Evolutionary conservation across 2,329 filamentous ascomycete species (phyloP).

Genomic region (Fusarium dlaminii): DNA sequence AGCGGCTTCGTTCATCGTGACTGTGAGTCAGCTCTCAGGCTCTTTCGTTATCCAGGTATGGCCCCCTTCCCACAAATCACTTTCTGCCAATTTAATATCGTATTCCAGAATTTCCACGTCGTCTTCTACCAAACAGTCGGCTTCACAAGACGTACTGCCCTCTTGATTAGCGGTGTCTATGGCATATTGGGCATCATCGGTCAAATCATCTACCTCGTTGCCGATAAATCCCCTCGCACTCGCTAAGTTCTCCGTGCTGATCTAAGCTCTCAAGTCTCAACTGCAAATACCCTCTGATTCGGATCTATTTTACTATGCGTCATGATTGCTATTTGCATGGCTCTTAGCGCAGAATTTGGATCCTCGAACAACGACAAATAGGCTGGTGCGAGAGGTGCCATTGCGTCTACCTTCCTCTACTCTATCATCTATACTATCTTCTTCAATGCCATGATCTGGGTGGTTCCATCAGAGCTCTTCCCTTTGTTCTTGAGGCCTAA

Average conservation of each 20-base stretch:
- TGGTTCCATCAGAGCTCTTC: neutral
- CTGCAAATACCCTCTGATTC: neutral
- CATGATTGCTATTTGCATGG: neutral
- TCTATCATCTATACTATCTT: neutral
- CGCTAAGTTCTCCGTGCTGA: no score
- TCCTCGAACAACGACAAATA: neutral
- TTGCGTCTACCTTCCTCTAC: neutral
- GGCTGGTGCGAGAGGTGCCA: neutral
- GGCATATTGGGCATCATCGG: neutral
- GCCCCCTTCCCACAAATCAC: no score
- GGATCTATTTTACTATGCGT: neutral
- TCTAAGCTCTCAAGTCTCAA: no score
- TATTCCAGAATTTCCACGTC: neutral
- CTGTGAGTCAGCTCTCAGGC: no score
- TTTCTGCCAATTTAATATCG: neutral
- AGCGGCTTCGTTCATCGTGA: no score
- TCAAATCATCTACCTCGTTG: neutral
- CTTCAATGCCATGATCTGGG: neutral
- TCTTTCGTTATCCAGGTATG: no score
- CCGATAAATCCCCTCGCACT: neutral
- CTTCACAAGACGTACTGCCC: neutral
- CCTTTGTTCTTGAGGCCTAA: neutral
- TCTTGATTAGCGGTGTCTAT: neutral
- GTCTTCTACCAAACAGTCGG: neutral
- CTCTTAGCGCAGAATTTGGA: neutral